These are phyloP conservation scores for Gaultheria prostrata DNA, from an alignment of 148 eudicot species.

Conservation along the genomic window DNA sequence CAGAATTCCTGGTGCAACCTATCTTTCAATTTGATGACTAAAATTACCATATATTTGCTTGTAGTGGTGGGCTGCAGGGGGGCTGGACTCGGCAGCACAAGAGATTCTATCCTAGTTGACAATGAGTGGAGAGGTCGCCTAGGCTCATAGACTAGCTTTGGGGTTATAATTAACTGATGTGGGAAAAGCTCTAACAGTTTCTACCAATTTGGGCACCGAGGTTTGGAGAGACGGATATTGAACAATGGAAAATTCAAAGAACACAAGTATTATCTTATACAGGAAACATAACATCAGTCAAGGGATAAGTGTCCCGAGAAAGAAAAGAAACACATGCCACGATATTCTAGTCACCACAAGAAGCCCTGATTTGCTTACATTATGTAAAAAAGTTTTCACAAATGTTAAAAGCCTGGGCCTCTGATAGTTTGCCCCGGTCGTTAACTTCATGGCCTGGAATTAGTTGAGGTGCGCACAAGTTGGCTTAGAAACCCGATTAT, in stretches of 20 bases:
- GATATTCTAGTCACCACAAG: not conserved
- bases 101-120: no score
- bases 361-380: not conserved
- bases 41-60: not conserved
- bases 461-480: no score
- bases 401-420: no score
- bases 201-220: not conserved
- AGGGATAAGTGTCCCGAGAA: not conserved
- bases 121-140: no score
- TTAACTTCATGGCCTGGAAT: no score
- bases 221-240: not conserved
- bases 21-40: not conserved
- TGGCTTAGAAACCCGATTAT: no score
- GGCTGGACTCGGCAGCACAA: not conserved
- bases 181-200: no score
- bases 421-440: no score
- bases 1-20: not conserved
- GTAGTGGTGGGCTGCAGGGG: not conserved
- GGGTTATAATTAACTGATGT: no score
- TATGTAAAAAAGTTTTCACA: not conserved
- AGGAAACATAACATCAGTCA: not conserved
- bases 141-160: no score
- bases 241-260: not conserved
- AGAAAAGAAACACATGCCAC: not conserved
- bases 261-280: not conserved